These are phyloP conservation scores for Penicillium taxi DNA, from an alignment of 495 filamentous ascomycete species.

Conservation along the genomic window DNA sequence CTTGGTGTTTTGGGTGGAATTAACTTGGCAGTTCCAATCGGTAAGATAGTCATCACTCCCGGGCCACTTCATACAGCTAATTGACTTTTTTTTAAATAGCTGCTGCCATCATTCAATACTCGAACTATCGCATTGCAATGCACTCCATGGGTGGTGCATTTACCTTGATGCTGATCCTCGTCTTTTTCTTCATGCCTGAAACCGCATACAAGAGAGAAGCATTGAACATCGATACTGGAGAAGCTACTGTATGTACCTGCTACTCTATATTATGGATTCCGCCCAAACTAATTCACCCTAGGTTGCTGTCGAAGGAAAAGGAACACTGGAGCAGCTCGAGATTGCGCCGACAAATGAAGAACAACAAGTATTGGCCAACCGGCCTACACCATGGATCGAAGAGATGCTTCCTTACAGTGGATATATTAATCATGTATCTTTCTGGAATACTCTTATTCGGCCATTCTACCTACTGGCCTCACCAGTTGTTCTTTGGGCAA, in stretches of 20 bases:
- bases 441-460: constrained; percentile 33
- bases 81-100: constrained; percentile 10
- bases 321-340: constrained; percentile 23
- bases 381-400: constrained; percentile 19
- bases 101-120: constrained; percentile 27
- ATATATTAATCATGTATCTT: constrained; percentile 27
- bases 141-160: constrained; percentile 37
- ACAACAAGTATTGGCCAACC: too few species aligned
- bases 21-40: constrained; percentile 35
- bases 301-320: constrained; percentile 16
- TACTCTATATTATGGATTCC: neutral
- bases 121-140: constrained; percentile 24
- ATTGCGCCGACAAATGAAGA: constrained; percentile 1
- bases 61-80: neutral
- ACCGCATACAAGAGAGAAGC: constrained; percentile 29
- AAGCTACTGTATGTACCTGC: constrained; percentile 9
- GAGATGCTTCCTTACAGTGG: constrained; percentile 32
- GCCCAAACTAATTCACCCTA: constrained; percentile 1
- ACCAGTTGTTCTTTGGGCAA: constrained; percentile 36
- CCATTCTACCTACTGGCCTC: constrained; percentile 37
- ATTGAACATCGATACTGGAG: constrained; percentile 32
- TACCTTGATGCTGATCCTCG: constrained; percentile 25
- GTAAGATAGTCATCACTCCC: constrained; percentile 11
- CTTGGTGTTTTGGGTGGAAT: constrained; percentile 47
- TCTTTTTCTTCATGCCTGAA: constrained; percentile 41